Evolutionary conservation across 768 basidiomycete genomes (phyloP).

Genomic region (Leccinum aurantiacum): DNA sequence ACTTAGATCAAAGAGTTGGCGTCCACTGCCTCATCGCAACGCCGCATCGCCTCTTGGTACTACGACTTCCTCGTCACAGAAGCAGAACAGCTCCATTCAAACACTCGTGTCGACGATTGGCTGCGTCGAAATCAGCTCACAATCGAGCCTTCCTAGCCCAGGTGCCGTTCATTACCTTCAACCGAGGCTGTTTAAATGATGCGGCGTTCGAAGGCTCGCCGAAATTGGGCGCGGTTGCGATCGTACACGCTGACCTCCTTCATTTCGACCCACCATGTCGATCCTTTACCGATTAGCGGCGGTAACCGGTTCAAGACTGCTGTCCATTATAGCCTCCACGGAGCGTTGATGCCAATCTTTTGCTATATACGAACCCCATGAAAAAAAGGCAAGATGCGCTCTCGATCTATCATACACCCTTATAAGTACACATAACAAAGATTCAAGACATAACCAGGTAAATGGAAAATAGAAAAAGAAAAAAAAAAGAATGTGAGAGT

Average conservation of each 20-base stretch:
- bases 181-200: conserved; percentile 40
- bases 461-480: neutral
- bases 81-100: conserved; percentile 1
- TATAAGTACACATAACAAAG: conserved; percentile 33
- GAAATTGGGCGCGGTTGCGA: conserved; percentile 27
- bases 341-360: conserved; percentile 1
- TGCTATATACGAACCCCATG: conserved; percentile 5
- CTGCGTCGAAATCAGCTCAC: neutral
- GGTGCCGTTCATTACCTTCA: conserved; percentile 9
- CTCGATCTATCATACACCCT: conserved; percentile 23
- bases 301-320: neutral
- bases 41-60: neutral
- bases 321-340: too few relatives aligned
- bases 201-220: conserved; percentile 36
- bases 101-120: neutral
- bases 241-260: conserved; percentile 30
- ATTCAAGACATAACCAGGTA: conserved; percentile 14
- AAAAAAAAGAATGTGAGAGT: neutral
- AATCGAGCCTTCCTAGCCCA: neutral
- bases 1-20: neutral
- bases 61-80: conserved; percentile 3
- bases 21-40: conserved; percentile 4
- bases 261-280: conserved; percentile 13
- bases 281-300: conserved; percentile 22
- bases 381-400: conserved; percentile 13